Percentiles rank a stretch among this genome's conserved stretches.
These are phyloP conservation scores for Melastoma candidum DNA, from an alignment of 441 rosid genomes.

Conservation along the genomic window DNA sequence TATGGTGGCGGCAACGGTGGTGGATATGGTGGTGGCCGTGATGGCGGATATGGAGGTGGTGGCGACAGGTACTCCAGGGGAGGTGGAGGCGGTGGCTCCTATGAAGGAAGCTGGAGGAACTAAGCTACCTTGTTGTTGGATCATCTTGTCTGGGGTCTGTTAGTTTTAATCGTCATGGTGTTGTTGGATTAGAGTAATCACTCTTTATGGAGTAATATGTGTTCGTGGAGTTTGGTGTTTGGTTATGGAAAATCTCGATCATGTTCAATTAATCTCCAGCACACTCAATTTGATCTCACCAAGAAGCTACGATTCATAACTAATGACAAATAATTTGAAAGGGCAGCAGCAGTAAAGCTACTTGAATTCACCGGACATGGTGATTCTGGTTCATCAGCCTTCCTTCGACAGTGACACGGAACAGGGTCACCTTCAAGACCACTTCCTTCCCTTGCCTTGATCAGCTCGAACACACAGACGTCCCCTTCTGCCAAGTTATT, in stretches of 20 bases:
- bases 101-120: slow-evolving; percentile 46
- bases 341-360: no score
- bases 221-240: no score
- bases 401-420: slow-evolving; percentile 42
- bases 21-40: slow-evolving; percentile 20
- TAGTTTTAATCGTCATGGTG: no score
- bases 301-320: no score
- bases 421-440: not conserved
- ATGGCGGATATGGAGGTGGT: slow-evolving; percentile 21
- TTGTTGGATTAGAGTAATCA: no score
- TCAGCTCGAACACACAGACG: not conserved
- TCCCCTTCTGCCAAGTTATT: slow-evolving; percentile 1
- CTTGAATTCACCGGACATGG: no score
- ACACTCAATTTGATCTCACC: no score
- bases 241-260: no score
- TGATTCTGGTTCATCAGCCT: slow-evolving; percentile 15
- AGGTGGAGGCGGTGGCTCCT: slow-evolving; percentile 25
- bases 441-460: not conserved
- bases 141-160: no score
- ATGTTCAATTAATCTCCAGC: no score
- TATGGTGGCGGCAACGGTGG: slow-evolving; percentile 22
- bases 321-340: no score
- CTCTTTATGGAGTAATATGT: no score
- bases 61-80: slow-evolving; percentile 29
- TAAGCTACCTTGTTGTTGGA: not conserved